phyloP scores from a whole-genome alignment of 495 filamentous ascomycete species.

The Mytilinidion resinicola region DNA sequence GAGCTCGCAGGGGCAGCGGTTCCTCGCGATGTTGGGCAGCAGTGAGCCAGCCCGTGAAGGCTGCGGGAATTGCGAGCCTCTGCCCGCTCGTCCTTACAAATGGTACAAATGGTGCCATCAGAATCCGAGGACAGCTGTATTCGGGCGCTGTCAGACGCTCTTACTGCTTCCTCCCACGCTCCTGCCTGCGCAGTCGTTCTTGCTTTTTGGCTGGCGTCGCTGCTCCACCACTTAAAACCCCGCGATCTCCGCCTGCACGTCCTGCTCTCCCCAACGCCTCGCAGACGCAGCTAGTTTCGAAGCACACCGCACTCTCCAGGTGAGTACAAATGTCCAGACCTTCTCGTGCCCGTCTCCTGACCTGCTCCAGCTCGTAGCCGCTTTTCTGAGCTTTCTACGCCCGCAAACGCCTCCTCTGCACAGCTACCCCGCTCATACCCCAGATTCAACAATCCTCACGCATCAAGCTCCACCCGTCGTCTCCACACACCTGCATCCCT shows the following conservation, averaged over 20 bases:
- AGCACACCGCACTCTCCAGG: conserved; percentile 1
- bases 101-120: too few species aligned
- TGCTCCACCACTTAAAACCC: not conserved
- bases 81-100: too few species aligned
- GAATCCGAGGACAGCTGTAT: too few species aligned
- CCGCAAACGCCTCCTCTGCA: not conserved
- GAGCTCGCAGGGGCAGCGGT: not conserved
- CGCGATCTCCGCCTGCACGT: not conserved
- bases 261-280: not conserved
- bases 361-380: not conserved
- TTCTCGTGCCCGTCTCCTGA: not conserved
- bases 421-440: not conserved
- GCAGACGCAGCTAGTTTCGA: not conserved
- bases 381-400: not conserved
- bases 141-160: too few species aligned
- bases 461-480: not conserved
- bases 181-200: too few species aligned
- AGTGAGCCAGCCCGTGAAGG: not conserved
- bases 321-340: not conserved
- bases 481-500: not conserved
- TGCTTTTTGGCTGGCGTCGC: too few species aligned
- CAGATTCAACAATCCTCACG: not conserved
- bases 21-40: not conserved
- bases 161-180: too few species aligned
- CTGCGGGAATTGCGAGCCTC: not conserved